Conservation (phyloP, 805 yeast species). For the Hanseniaspora vineae region DNA sequence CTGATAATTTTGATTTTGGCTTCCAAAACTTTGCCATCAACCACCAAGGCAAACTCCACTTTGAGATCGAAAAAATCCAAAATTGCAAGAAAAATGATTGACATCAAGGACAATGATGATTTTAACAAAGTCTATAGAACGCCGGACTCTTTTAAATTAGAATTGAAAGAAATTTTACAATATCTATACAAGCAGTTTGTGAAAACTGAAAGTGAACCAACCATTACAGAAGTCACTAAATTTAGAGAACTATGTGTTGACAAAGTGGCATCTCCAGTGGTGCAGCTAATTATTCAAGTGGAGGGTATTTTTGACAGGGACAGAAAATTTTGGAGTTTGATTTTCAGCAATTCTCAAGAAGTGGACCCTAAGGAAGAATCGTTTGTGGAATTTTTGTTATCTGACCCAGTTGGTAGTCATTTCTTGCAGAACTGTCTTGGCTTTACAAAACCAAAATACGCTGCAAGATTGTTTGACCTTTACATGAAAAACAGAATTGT, state of each 20-base stretch:
- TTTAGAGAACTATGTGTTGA: slow-evolving; percentile 69
- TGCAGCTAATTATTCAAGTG: slow-evolving; percentile 63
- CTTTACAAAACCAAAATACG: slow-evolving; percentile 51
- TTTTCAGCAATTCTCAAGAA: slow-evolving; percentile 41
- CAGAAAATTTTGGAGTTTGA: slow-evolving; percentile 53
- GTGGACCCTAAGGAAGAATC: slow-evolving; percentile 55
- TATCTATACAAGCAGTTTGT: slow-evolving; percentile 25
- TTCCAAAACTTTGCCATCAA: slow-evolving; percentile 67
- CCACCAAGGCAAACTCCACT: slow-evolving; percentile 54
- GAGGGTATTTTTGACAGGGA: slow-evolving; percentile 73
- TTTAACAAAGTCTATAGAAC: slow-evolving; percentile 54
- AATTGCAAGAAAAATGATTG: slow-evolving; percentile 88
- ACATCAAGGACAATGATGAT: slow-evolving; percentile 65
- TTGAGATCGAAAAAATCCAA: slow-evolving; percentile 74
- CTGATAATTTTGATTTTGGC: slow-evolving; percentile 56
- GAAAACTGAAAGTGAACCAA: slow-evolving; percentile 15
- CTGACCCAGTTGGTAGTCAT: slow-evolving; percentile 90
- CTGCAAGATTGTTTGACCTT: slow-evolving; percentile 52
- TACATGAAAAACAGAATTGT: slow-evolving; percentile 66
- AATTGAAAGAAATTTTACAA: slow-evolving; percentile 38
- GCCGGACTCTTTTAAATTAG: slow-evolving; percentile 55
- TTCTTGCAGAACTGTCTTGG: slow-evolving; percentile 65
- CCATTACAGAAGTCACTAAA: slow-evolving; percentile 27
- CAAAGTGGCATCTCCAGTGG: slow-evolving; percentile 75
- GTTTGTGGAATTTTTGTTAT: slow-evolving; percentile 68